Evolutionary conservation across 306 rosid genomes (phyloP).

Genomic region (Carpinus fangiana): DNA sequence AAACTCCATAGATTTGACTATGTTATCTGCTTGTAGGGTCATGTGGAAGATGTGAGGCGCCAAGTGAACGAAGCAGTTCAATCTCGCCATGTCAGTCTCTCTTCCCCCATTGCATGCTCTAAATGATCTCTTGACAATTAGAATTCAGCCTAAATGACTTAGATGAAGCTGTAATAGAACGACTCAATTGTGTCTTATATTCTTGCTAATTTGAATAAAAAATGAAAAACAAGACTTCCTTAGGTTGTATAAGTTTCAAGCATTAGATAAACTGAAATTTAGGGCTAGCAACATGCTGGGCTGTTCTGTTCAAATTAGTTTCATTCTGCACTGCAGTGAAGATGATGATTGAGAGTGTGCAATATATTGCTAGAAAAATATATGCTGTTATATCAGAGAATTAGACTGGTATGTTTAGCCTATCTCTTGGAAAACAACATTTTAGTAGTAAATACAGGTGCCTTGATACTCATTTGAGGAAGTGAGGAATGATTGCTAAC

Average conservation of each 20-base stretch:
- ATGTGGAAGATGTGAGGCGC: conserved; percentile 83
- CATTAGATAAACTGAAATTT: neutral
- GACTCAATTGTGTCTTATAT: neutral
- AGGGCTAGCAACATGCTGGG: neutral
- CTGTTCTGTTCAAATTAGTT: neutral
- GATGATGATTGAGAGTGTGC: neutral
- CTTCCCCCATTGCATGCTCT: conserved; percentile 26
- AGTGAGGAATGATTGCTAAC: neutral
- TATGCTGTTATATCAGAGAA: neutral
- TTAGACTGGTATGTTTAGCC: neutral
- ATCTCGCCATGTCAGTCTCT: conserved; percentile 85
- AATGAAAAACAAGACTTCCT: neutral
- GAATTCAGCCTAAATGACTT: conserved; percentile 21
- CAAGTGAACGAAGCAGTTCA: conserved; percentile 92
- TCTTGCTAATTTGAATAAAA: neutral
- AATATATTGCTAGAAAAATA: neutral
- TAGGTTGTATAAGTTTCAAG: neutral
- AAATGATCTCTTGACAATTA: conserved; percentile 9
- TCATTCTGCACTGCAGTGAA: neutral
- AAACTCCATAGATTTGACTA: conserved; percentile 13
- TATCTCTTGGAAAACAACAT: neutral
- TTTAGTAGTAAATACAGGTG: neutral
- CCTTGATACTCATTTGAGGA: neutral
- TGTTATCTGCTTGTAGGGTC: conserved; percentile 65
- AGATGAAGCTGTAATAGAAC: conserved; percentile 2